These are phyloP conservation scores for Cephaloascus fragrans DNA, from an alignment of 805 yeast genomes.

Conservation along the genomic window DNA sequence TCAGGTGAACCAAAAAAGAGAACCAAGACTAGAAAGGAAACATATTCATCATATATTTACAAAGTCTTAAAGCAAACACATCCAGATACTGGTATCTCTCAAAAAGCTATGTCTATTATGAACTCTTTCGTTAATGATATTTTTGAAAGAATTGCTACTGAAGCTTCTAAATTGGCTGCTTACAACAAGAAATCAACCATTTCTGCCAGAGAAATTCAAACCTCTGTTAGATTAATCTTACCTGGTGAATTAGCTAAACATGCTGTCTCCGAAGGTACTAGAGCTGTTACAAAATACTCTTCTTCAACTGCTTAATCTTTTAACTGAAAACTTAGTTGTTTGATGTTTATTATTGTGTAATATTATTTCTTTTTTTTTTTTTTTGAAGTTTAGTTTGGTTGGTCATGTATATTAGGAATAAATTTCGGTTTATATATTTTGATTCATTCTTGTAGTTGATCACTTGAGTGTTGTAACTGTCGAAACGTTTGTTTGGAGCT, in stretches of 20 bases:
- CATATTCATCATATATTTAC: constrained; percentile 96
- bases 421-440: background rate
- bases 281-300: constrained; percentile 95
- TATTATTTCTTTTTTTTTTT: no score
- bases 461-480: no score
- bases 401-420: constrained; percentile 1
- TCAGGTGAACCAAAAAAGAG: constrained; percentile 81
- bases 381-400: background rate
- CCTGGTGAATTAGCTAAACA: constrained; percentile 99
- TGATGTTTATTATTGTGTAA: constrained; percentile 1
- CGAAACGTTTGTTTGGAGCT: no score
- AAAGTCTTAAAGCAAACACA: constrained; percentile 98
- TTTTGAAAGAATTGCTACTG: constrained; percentile 95
- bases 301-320: constrained; percentile 38
- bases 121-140: constrained; percentile 97
- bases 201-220: constrained; percentile 97
- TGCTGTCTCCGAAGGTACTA: constrained; percentile 97
- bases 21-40: constrained; percentile 93
- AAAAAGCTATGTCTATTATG: constrained; percentile 97
- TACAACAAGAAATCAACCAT: constrained; percentile 97
- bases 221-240: constrained; percentile 94
- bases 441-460: no score
- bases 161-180: constrained; percentile 97
- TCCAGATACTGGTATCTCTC: constrained; percentile 99
- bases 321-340: no score